Percentiles rank a stretch among this genome's conserved stretches.
Conservation (phyloP, 2,329 filamentous ascomycete species). For the Penicillium frequentans region DNA sequence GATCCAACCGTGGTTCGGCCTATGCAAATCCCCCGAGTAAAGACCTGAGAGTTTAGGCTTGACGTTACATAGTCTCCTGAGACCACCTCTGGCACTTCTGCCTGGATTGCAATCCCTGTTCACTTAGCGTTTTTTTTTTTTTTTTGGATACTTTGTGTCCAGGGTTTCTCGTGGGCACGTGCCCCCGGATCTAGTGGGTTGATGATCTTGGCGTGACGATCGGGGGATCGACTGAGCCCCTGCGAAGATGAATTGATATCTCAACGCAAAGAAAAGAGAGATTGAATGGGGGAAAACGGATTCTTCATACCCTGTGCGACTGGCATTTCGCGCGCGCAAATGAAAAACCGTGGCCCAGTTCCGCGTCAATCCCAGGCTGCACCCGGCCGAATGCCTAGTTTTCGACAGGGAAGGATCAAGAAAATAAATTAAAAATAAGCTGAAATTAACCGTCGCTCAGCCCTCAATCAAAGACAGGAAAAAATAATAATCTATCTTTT, state of each 20-base stretch:
- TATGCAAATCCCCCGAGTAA: slow-evolving; percentile 11
- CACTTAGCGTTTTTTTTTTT: background rate
- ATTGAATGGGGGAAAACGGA: background rate
- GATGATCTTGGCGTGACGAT: slow-evolving; percentile 3
- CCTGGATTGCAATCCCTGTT: background rate
- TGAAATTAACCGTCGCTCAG: background rate
- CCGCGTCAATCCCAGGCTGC: slow-evolving; percentile 15
- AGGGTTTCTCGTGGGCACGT: slow-evolving; percentile 19
- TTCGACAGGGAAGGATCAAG: slow-evolving; percentile 8
- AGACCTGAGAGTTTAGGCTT: background rate
- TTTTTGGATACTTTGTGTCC: background rate
- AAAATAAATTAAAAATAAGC: background rate
- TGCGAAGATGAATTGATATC: slow-evolving; percentile 4
- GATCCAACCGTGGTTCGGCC: slow-evolving; percentile 14
- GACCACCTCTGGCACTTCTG: slow-evolving; percentile 1
- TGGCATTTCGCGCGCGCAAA: background rate
- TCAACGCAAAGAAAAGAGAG: slow-evolving; percentile 1
- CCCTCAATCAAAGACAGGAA: background rate
- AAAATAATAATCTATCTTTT: background rate
- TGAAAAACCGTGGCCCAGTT: slow-evolving; percentile 10
- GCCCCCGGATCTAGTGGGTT: slow-evolving; percentile 5
- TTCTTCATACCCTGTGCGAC: slow-evolving; percentile 5
- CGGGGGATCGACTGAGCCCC: background rate
- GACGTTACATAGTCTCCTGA: slow-evolving; percentile 18
- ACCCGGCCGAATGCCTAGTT: slow-evolving; percentile 16